Evolutionary conservation across 2,329 filamentous ascomycete genomes (phyloP).

Genomic region (Fusarium austroafricanum): DNA sequence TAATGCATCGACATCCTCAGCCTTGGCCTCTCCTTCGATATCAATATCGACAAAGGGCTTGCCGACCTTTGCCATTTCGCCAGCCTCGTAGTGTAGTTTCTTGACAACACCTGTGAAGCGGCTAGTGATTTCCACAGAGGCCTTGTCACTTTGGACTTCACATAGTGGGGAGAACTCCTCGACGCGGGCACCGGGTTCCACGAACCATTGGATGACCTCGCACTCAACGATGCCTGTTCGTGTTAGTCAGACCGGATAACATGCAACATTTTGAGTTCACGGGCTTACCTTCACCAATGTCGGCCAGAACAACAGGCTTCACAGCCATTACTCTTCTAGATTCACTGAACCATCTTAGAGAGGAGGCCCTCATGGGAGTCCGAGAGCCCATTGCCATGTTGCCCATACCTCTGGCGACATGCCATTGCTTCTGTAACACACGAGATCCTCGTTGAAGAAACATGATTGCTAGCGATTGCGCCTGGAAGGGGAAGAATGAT

Average conservation of each 20-base stretch:
- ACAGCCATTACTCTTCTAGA: slow-evolving; percentile 65
- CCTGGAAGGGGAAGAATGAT: slow-evolving; percentile 32
- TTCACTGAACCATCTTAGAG: slow-evolving; percentile 62
- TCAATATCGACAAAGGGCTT: slow-evolving; percentile 96
- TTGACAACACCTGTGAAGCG: slow-evolving; percentile 96
- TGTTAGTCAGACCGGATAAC: slow-evolving; percentile 27
- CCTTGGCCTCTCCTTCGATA: slow-evolving; percentile 79
- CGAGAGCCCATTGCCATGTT: slow-evolving; percentile 49
- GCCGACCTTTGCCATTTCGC: slow-evolving; percentile 95
- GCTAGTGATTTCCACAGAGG: slow-evolving; percentile 90
- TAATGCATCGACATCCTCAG: slow-evolving; percentile 52
- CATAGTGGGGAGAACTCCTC: slow-evolving; percentile 98
- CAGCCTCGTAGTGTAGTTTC: slow-evolving; percentile 93
- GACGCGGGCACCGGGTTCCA: slow-evolving; percentile 92
- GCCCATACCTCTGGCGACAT: slow-evolving; percentile 55
- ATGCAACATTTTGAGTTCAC: background rate
- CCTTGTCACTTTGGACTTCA: slow-evolving; percentile 98
- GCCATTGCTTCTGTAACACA: slow-evolving; percentile 64
- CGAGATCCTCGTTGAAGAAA: slow-evolving; percentile 66
- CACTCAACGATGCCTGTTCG: slow-evolving; percentile 90
- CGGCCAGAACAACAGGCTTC: slow-evolving; percentile 84
- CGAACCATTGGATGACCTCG: slow-evolving; percentile 99
- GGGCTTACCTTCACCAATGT: slow-evolving; percentile 82
- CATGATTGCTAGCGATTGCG: slow-evolving; percentile 55
- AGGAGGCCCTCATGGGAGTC: slow-evolving; percentile 46